Base-by-base conservation (phyloP, 2,329 filamentous ascomycete species). In the Mycosphaerella sp. region DNA sequence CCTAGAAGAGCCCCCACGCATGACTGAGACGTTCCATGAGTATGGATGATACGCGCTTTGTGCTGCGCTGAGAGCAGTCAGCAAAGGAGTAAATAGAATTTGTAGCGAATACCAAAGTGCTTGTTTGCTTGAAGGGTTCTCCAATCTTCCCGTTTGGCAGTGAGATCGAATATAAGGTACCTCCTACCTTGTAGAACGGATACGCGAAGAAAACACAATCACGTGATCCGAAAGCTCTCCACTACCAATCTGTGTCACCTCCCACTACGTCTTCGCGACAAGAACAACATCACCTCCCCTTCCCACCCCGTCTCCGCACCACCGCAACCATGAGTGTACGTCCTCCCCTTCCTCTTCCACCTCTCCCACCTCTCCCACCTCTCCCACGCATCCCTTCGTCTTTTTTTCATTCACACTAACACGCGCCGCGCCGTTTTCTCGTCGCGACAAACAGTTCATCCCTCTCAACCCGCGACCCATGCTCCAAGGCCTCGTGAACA, bases 401-500 rank as follows among this genome's bases (percentile, higher is more conserved):
- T 17, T 1, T 17, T 17, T 17, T 17, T 17, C 14, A 17, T 1
- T 17, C 14, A 17, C 14, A 17, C 14, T 17, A 17, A 17, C 14
- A 17, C 14, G 14, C 14, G 14, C 14, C 14, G 14, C 14, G 14
- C 14, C 14, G 1, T 17, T 17, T 17, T 17, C 14, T 17, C 14
- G 14, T 17, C 14, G 14, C 14, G 1, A 17, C 14, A 8, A 42
- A 44, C 53, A 70, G 68, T 95, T 95, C 77, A 85, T 95, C 72
- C 93, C 93, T 60, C 80, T 97, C 69, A 98, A 98, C 80, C 93
- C 93, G 69, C 89, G 92, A 73, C 93, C 93, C 42, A 90, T 96
- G 81, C 86, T 98, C 70, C 90, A 96, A 78, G 85, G 85, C 70
- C 84, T 96, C 84, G 87, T 98, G 74, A 87, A 95, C 77, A 87